A percentile compares a stretch with the other conserved stretches of the same genome.
These are phyloP conservation scores for Emmonsiellopsis sp. DNA, from an alignment of 2,329 filamentous ascomycete species.

Conservation along the genomic window DNA sequence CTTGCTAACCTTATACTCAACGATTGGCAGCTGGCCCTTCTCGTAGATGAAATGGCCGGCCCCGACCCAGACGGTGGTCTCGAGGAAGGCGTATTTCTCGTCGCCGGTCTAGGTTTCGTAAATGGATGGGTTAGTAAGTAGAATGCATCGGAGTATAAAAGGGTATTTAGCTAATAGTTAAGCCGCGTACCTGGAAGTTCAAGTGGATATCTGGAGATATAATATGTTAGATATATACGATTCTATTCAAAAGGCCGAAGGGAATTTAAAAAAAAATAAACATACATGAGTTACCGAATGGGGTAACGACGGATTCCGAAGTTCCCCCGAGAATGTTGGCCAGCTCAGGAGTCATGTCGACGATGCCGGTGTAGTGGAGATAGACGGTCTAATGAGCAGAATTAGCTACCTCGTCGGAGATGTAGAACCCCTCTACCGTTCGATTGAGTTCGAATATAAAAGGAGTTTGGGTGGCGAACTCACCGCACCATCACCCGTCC, in stretches of 20 bases:
- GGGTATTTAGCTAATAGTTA: background rate
- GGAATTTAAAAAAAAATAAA: conserved; percentile 1
- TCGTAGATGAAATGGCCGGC: conserved; percentile 32
- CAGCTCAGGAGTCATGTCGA: conserved; percentile 26
- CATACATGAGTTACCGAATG: conserved; percentile 34
- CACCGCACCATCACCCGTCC: conserved; percentile 26
- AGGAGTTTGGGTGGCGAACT: conserved; percentile 4
- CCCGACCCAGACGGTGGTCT: conserved; percentile 32
- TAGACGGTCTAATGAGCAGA: conserved; percentile 19
- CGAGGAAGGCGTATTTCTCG: conserved; percentile 32
- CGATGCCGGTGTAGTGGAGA: conserved; percentile 33
- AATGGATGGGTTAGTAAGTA: background rate
- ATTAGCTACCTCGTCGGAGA: conserved; percentile 11
- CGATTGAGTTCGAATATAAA: background rate
- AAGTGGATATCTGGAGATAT: conserved; percentile 25
- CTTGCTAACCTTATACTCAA: conserved; percentile 36
- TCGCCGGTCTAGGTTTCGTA: conserved; percentile 28
- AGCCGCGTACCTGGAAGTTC: conserved; percentile 25
- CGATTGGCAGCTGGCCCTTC: conserved; percentile 26
- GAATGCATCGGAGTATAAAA: background rate
- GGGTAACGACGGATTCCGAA: conserved; percentile 25
- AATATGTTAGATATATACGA: background rate
- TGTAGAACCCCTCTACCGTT: conserved; percentile 6
- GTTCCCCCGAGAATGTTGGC: conserved; percentile 24
- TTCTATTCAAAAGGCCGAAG: background rate